These are phyloP conservation scores for Cudoniella acicularis DNA, from an alignment of 495 filamentous ascomycete genomes.

Conservation along the genomic window DNA sequence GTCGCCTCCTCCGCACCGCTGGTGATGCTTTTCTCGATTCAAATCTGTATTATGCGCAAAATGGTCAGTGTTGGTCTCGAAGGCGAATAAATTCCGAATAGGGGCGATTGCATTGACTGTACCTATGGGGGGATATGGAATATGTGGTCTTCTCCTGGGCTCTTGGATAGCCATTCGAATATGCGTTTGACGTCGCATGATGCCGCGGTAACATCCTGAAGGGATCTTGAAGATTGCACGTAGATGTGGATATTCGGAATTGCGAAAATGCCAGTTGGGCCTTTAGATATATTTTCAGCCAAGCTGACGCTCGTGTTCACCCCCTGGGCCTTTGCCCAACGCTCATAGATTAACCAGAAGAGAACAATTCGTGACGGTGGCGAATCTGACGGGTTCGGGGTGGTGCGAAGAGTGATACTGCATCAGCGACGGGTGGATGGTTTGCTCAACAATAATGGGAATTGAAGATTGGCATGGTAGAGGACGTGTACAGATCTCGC, in stretches of 20 bases:
- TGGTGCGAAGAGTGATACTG: not conserved
- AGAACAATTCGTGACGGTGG: not conserved
- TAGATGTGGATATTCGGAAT: not conserved
- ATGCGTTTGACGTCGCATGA: conserved; percentile 52
- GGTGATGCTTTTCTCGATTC: conserved; percentile 75
- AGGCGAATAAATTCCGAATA: not conserved
- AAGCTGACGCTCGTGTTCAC: conserved; percentile 20
- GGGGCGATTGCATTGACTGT: conserved; percentile 23
- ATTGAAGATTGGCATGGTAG: not conserved
- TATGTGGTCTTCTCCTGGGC: conserved; percentile 57
- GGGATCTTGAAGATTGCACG: not conserved
- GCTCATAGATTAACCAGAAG: conserved; percentile 9
- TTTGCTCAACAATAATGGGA: not conserved
- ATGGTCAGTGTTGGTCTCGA: conserved; percentile 5
- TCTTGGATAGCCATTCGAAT: conserved; percentile 70
- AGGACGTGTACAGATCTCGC: not conserved
- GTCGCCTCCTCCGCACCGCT: conserved; percentile 67
- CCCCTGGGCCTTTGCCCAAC: conserved; percentile 20
- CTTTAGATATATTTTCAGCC: conserved; percentile 2
- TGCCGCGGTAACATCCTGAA: conserved; percentile 55
- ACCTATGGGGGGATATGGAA: conserved; percentile 89
- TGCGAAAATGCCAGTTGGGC: conserved; percentile 12
- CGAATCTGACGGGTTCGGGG: not conserved
- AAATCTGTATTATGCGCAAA: conserved; percentile 54
- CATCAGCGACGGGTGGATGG: not conserved